Evolutionary conservation across 2,329 filamentous ascomycete species (phyloP), one percentile per base, ranked within the genome.

Genomic region (Fusarium brachygibbosum): DNA sequence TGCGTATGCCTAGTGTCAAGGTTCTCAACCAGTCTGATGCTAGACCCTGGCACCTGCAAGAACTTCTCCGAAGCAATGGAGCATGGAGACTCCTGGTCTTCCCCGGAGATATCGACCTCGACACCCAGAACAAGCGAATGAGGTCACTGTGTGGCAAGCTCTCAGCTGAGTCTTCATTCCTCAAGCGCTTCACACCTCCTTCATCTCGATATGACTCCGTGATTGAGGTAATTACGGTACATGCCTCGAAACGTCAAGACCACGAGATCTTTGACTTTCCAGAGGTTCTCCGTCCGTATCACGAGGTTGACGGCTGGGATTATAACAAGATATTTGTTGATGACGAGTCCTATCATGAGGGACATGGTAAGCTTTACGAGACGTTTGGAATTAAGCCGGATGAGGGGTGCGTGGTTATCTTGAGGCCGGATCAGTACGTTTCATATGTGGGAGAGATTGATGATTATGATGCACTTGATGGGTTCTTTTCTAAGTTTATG

Each of bases 391-490:
- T 93, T 3, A 79, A 84, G 54, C 77, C n/a, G 23, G 29, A 54
- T 3, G 12, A 78, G 21, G 90, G 90, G 0, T 88, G 86, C 64
- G 78, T 88, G 6, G 84, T 91, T 1, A 79, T 90, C 2, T 80
- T 89, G 3, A 78, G 91, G 49, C 91, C 91, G 4, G 91, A 93
- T 79, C 88, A 91, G 74, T 89, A 93, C 76, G 85, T 92, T 32
- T 84, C 76, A 3, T 80, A 78, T 71, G 68, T 83, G 3, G 78
- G 79, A 2, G 75, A 79, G 17, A 64, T 83, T 21, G 78, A 81
- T 23, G 78, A 80, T 32, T 69, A 62, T 40, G 57, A 62, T 7
- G 21, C 31, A 4, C 37, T 54, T 25, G 55, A 54, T 19, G 6
- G 6, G 3, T 58, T 58, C 31, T 58, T 54, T 14, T 54, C 55